These are phyloP conservation scores for Citrus trifoliata DNA, from an alignment of 345 rosid genomes.

Conservation along the genomic window DNA sequence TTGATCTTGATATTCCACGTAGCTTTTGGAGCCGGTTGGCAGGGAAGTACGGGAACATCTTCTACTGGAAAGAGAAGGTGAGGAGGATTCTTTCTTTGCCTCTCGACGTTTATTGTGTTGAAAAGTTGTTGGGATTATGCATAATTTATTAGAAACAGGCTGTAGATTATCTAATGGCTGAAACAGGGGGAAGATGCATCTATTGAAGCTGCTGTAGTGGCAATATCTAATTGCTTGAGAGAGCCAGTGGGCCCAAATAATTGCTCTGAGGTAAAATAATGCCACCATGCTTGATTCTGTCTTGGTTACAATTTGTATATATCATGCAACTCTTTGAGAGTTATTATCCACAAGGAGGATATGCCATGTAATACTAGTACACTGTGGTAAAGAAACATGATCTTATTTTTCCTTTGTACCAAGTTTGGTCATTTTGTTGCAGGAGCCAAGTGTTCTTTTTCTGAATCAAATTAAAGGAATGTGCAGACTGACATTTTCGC, in stretches of 20 bases:
- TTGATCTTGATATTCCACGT: slow-evolving; percentile 79
- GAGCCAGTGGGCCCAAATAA: slow-evolving; percentile 80
- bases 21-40: slow-evolving; percentile 88
- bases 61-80: slow-evolving; percentile 89
- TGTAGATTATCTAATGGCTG: slow-evolving; percentile 12
- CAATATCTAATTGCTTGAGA: slow-evolving; percentile 76
- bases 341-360: not conserved
- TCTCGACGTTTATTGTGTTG: not conserved
- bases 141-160: not conserved
- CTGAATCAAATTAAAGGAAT: not conserved
- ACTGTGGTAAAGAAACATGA: not conserved
- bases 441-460: not conserved
- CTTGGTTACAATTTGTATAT: not conserved
- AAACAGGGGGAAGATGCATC: slow-evolving; percentile 90
- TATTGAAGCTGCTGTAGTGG: slow-evolving; percentile 87
- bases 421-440: not conserved
- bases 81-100: slow-evolving; percentile 4
- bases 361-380: not conserved
- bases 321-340: not conserved
- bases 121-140: not conserved
- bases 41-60: slow-evolving; percentile 61
- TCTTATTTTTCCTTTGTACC: not conserved
- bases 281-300: not conserved
- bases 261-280: slow-evolving; percentile 65
- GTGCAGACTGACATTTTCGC: not conserved